phyloP scores from a whole-genome alignment of 139 green algal species.

The Chlamydomonas schloesseri region DNA sequence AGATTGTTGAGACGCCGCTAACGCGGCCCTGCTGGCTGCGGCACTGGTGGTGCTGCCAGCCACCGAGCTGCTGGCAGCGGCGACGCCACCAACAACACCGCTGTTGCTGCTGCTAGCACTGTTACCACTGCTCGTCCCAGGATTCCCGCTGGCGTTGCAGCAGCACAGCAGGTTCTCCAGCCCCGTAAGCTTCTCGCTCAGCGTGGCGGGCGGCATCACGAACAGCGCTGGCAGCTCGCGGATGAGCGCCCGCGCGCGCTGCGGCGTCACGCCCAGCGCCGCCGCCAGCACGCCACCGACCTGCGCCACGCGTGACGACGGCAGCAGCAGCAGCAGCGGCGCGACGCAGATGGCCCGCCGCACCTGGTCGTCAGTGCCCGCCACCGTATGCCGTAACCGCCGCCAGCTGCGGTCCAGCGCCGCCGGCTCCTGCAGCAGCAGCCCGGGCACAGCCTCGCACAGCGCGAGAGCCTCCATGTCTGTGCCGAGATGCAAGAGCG shows the following conservation, averaged over 20 bases:
- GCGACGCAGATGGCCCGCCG: background rate
- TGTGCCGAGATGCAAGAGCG: background rate
- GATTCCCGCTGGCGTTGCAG: no score
- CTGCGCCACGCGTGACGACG: background rate
- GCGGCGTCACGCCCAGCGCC: background rate
- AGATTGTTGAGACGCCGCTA: no score
- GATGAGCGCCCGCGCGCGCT: background rate
- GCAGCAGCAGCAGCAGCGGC: constrained; percentile 46
- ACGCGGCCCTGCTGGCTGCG: no score
- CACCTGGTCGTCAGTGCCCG: background rate
- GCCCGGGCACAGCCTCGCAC: background rate
- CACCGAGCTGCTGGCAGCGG: no score
- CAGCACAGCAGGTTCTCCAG: constrained; percentile 26
- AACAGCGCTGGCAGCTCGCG: constrained; percentile 20
- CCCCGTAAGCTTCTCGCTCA: constrained; percentile 20
- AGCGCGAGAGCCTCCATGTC: background rate
- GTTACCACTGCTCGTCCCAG: no score
- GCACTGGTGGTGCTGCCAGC: no score
- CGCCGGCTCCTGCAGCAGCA: background rate
- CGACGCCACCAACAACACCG: no score
- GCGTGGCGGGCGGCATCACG: background rate
- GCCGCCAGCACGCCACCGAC: background rate
- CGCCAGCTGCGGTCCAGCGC: background rate
- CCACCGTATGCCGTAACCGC: background rate
- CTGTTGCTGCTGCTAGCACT: no score